These are phyloP conservation scores for Leccinum pseudoinsigne DNA, from an alignment of 1,284 basidiomycete genomes.

Conservation along the genomic window DNA sequence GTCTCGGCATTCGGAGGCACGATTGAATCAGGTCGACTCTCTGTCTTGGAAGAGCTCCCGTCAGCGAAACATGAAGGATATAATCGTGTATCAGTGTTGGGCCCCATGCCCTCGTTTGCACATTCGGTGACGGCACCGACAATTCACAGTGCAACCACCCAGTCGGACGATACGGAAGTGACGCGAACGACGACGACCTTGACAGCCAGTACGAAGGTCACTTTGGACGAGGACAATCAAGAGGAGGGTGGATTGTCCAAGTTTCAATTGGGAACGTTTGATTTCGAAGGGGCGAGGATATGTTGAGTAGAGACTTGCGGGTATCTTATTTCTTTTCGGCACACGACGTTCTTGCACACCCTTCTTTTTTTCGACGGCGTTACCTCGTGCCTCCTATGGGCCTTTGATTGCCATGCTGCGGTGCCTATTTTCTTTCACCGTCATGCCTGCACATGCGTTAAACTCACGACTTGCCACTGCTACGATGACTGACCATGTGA, in stretches of 20 bases:
- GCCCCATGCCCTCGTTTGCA: conserved; percentile 35
- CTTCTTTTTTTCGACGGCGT: neutral
- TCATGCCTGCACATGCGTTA: neutral
- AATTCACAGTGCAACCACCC: conserved; percentile 34
- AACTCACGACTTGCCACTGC: neutral
- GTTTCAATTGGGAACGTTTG: conserved; percentile 24
- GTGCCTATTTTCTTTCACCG: neutral
- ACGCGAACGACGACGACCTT: conserved; percentile 28
- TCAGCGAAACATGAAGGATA: conserved; percentile 19
- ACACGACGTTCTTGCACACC: conserved; percentile 1
- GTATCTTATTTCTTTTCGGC: conserved; percentile 4
- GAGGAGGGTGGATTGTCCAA: conserved; percentile 9
- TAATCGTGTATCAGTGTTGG: conserved; percentile 34
- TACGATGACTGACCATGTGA: neutral
- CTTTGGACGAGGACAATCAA: conserved; percentile 10
- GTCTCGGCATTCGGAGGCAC: conserved; percentile 42
- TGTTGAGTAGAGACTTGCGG: conserved; percentile 9
- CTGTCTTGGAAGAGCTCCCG: conserved; percentile 22
- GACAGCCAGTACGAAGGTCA: conserved; percentile 18
- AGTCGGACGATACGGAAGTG: conserved; percentile 32
- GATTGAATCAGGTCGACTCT: conserved; percentile 23
- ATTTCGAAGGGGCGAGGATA: conserved; percentile 21
- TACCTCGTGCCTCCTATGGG: neutral
- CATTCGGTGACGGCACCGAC: conserved; percentile 30
- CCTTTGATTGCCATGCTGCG: neutral